These are phyloP conservation scores for Fraxinus angustifolia DNA, from an alignment of 305 asterid genomes.

Conservation along the genomic window DNA sequence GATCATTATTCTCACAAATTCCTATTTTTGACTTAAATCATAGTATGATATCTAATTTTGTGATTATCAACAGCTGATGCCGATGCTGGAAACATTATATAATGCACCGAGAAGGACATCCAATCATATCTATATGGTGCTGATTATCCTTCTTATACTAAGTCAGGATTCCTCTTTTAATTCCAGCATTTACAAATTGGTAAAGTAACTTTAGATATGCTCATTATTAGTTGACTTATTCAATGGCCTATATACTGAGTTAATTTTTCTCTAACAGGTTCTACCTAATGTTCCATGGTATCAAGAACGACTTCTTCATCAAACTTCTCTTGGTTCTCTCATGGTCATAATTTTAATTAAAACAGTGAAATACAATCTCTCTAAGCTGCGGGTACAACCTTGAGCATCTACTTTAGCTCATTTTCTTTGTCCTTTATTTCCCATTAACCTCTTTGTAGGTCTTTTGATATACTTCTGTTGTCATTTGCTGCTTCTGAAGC, in stretches of 20 bases:
- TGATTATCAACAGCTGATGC: slow-evolving; percentile 70
- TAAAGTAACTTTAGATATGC: slow-evolving; percentile 27
- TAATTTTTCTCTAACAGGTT: slow-evolving; percentile 47
- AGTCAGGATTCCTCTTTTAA: slow-evolving; percentile 97
- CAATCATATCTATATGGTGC: slow-evolving; percentile 94
- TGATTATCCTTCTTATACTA: slow-evolving; percentile 85
- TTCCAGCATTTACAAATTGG: slow-evolving; percentile 89
- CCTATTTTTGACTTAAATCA: background rate
- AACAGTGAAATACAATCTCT: slow-evolving; percentile 88
- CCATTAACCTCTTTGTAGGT: slow-evolving; percentile 41
- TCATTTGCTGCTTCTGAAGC: slow-evolving; percentile 26
- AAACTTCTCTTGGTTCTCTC: slow-evolving; percentile 94
- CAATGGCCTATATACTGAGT: slow-evolving; percentile 19
- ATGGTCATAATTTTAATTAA: slow-evolving; percentile 85
- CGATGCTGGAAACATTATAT: slow-evolving; percentile 88
- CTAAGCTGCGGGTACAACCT: slow-evolving; percentile 74
- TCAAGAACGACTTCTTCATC: slow-evolving; percentile 82
- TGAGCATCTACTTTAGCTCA: slow-evolving; percentile 25
- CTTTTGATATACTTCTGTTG: slow-evolving; percentile 51
- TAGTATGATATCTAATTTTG: slow-evolving; percentile 23
- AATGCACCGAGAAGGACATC: slow-evolving; percentile 78
- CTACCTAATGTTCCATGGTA: slow-evolving; percentile 91
- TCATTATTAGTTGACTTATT: slow-evolving; percentile 9
- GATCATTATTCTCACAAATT: background rate
- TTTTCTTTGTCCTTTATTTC: background rate